Evolutionary conservation across 257 asterid genomes (phyloP), one percentile per base, ranked within the genome.

Genomic region (Solanum medicagineum): DNA sequence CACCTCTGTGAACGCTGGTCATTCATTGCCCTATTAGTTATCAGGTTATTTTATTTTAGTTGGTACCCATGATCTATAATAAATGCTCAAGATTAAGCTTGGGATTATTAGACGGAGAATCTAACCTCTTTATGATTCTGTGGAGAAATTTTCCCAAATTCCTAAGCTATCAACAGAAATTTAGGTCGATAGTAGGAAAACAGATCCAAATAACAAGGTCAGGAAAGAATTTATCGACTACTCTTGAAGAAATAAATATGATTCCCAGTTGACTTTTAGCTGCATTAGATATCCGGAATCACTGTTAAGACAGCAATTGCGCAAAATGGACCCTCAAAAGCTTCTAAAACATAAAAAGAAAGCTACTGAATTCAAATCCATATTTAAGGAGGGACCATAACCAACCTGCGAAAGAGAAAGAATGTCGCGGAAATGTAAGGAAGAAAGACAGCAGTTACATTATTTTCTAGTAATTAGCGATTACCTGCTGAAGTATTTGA

Each of bases 401-500:
- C 73, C 84, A 81, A 60, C 84, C 36, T 32, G 84, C 40, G 40
- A 57, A n/a, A 57, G 53, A 22, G 53, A 57, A 42, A 81, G n/a
- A 45, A 53, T 59, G 42, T 29, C 24, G n/a, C 7, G 36, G 36
- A 42, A 81, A n/a, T 81, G 55, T 15, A n/a, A 19, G 42, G 56
- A 57, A 44, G 71, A 81, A 57, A 81, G 54, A n/a, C 56, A n/a
- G n/a, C 40, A 45, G 54, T 60, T 20, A 79, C 56, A 40, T 56
- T 24, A 81, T 14, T 8, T 66, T 32, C 62, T 40, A n/a, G 16
- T 36, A 74, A 14, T 6, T 53, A 29, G 11, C 45, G 49, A 44
- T 45, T 91, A 93, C 96, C 98, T 94, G 98, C 86, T 94, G 98
- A 87, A 93, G 90, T 73, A 91, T 84, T 73, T 94, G 93, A 83